Evolutionary conservation across 2,329 filamentous ascomycete genomes (phyloP).

Genomic region (Diaporthe eres): DNA sequence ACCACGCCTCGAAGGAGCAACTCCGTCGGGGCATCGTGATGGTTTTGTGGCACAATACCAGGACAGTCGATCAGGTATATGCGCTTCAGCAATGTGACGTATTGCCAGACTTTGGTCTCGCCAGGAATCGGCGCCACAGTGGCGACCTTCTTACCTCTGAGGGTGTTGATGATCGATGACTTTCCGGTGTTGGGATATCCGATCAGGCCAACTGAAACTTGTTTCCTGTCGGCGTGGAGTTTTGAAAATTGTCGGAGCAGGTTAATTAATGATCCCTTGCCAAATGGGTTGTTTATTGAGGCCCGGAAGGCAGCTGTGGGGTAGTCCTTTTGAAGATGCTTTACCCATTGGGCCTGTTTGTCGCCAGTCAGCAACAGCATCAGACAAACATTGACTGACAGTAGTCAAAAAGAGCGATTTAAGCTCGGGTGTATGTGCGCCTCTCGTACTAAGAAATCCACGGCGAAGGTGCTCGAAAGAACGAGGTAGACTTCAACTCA

Average conservation of each 20-base stretch:
- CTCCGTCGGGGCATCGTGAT: constrained; percentile 86
- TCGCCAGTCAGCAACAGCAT: constrained; percentile 43
- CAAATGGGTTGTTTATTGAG: constrained; percentile 95
- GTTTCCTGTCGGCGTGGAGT: constrained; percentile 90
- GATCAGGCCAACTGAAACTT: constrained; percentile 92
- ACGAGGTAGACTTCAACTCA: constrained; percentile 95
- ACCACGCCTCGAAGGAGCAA: constrained; percentile 93
- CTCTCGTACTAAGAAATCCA: constrained; percentile 98
- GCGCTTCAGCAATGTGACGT: constrained; percentile 84
- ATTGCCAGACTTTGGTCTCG: constrained; percentile 98
- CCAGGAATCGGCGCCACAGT: constrained; percentile 94
- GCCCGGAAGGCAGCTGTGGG: constrained; percentile 96
- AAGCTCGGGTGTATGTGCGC: constrained; percentile 72
- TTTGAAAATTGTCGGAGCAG: constrained; percentile 93
- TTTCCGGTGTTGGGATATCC: constrained; percentile 94
- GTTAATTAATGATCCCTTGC: constrained; percentile 93
- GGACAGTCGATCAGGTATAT: constrained; percentile 97
- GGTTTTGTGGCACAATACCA: constrained; percentile 92
- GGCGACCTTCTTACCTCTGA: constrained; percentile 94
- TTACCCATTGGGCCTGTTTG: constrained; percentile 90
- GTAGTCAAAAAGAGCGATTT: constrained; percentile 39
- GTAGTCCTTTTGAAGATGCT: constrained; percentile 87
- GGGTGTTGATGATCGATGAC: constrained; percentile 95
- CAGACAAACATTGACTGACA: constrained; percentile 43
- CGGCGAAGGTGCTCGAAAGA: constrained; percentile 69